A percentile compares a stretch with the other conserved stretches of the same genome.
phyloP scores from a whole-genome alignment of 2,329 filamentous ascomycete species.

The Colletotrichum eleusines region DNA sequence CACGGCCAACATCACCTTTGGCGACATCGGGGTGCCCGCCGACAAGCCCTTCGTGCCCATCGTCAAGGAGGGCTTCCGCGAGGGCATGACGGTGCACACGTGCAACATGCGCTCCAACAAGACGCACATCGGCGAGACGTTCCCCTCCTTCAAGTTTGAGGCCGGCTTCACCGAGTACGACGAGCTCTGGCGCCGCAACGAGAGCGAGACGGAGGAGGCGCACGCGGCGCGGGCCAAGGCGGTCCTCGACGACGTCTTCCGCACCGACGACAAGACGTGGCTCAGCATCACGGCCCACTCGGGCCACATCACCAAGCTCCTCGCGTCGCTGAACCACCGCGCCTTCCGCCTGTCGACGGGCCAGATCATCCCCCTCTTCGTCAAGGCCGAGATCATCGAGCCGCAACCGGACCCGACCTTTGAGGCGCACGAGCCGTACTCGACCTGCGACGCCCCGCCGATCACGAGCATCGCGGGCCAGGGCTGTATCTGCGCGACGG shows the following conservation, averaged over 20 bases:
- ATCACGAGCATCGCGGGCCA: conserved; percentile 56
- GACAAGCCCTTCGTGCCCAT: conserved; percentile 66
- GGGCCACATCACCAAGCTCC: conserved; percentile 65
- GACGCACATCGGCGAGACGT: conserved; percentile 63
- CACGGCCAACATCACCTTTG: conserved; percentile 73
- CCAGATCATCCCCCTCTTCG: conserved; percentile 74
- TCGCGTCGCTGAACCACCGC: conserved; percentile 71
- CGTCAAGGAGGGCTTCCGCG: conserved; percentile 74
- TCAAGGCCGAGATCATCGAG: conserved; percentile 65
- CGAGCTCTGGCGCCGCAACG: conserved; percentile 56
- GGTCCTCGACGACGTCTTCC: conserved; percentile 69
- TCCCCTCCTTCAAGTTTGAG: conserved; percentile 69
- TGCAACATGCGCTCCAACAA: conserved; percentile 73
- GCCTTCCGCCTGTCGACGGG: conserved; percentile 73
- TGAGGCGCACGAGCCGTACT: conserved; percentile 53
- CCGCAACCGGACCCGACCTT: conserved; percentile 50
- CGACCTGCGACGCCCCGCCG: conserved; percentile 60
- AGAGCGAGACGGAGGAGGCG: conserved; percentile 59
- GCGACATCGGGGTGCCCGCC: conserved; percentile 62
- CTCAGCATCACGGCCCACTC: conserved; percentile 71
- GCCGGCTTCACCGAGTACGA: conserved; percentile 69
- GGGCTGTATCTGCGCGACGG: conserved; percentile 57
- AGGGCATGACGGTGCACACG: conserved; percentile 75
- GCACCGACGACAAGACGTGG: conserved; percentile 64
- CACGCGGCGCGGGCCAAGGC: conserved; percentile 62